Percentiles rank a stretch among this genome's conserved stretches.
These are phyloP conservation scores for Hypoxylon fuscum DNA, from an alignment of 495 filamentous ascomycete species.

Conservation along the genomic window DNA sequence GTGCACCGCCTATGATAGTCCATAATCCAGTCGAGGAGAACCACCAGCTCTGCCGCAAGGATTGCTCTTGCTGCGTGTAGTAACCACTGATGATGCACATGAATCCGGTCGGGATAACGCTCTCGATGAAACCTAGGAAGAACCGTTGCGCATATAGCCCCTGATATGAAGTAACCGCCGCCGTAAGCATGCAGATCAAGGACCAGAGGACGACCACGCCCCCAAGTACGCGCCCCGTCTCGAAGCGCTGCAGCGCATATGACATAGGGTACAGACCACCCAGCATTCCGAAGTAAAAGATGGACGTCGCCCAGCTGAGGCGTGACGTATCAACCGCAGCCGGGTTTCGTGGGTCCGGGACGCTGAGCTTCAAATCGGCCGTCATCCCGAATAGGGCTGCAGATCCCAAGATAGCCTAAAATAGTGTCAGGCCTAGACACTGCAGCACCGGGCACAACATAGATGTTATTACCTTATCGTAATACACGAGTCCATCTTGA, in stretches of 20 bases:
- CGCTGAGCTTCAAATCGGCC: slow-evolving; percentile 65
- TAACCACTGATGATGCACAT: slow-evolving; percentile 71
- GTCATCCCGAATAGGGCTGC: slow-evolving; percentile 81
- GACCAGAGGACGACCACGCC: slow-evolving; percentile 73
- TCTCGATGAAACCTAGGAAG: slow-evolving; percentile 75
- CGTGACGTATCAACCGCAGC: slow-evolving; percentile 67
- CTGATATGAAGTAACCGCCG: slow-evolving; percentile 68
- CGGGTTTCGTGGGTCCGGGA: slow-evolving; percentile 60
- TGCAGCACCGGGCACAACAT: not conserved
- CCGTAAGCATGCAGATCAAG: slow-evolving; percentile 71
- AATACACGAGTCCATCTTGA: slow-evolving; percentile 75
- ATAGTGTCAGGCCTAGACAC: slow-evolving; percentile 5
- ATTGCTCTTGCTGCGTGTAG: slow-evolving; percentile 75
- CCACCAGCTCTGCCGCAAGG: slow-evolving; percentile 74
- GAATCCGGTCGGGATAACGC: slow-evolving; percentile 73
- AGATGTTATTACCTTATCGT: slow-evolving; percentile 68
- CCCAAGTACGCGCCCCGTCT: slow-evolving; percentile 68
- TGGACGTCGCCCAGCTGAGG: slow-evolving; percentile 76
- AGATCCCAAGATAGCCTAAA: slow-evolving; percentile 73
- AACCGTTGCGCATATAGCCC: slow-evolving; percentile 75
- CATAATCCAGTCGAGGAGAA: slow-evolving; percentile 72
- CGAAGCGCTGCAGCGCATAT: slow-evolving; percentile 71
- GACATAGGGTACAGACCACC: slow-evolving; percentile 78
- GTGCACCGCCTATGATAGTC: slow-evolving; percentile 71
- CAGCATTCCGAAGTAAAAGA: slow-evolving; percentile 85